Evolutionary conservation across 495 filamentous ascomycete genomes (phyloP), one percentile per base, ranked within the genome.

Genomic region (Hypoxylon lienhwacheense): DNA sequence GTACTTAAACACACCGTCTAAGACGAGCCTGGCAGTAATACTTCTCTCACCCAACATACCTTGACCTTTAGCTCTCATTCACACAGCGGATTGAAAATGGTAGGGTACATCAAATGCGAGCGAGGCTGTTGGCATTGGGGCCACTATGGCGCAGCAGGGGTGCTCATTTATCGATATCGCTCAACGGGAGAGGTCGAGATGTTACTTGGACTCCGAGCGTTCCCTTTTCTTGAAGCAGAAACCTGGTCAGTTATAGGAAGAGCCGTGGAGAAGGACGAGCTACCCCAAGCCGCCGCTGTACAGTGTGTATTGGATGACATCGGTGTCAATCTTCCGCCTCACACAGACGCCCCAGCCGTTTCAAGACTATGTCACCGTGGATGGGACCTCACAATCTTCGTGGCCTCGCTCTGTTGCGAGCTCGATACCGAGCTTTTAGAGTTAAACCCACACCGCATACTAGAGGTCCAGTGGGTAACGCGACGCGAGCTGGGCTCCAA

Each of bases 161-260:
- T 53, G 1, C 7, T 59, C 1, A 14, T 52, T 5, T 34, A 47
- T 19, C 47, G 55, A 4, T 42, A 33, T 17, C 28, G 36, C 16
- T 16, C 10, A 5, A 17, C 20, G 3, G 55, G 55, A 0, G 47
- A 53, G 16, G 48, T 53, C 11, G 47, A 59, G 32, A 43, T 59
- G 22, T 12, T 59, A 7, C 28, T 59, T 15, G 26, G 28, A 0
- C 15, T 6, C 7, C 16, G 33, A 20, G 11, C 37, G 12, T 5
- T 0, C 0, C 0, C 4, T 1, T 22, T 4, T 5, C 6, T 35
- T 3, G 7, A 47, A 1, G 7, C 0, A 0, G 10, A 12, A 0
- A 33, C n/a, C 1, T 59, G 55, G 55, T 3, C 6, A 2, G 42
- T 26, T 10, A 46, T 51, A 24, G 55, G 47, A 10, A 48, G 55